Base-by-base conservation (phyloP, 192 early-diverging fungal species). In the Spinellus fusiger region DNA sequence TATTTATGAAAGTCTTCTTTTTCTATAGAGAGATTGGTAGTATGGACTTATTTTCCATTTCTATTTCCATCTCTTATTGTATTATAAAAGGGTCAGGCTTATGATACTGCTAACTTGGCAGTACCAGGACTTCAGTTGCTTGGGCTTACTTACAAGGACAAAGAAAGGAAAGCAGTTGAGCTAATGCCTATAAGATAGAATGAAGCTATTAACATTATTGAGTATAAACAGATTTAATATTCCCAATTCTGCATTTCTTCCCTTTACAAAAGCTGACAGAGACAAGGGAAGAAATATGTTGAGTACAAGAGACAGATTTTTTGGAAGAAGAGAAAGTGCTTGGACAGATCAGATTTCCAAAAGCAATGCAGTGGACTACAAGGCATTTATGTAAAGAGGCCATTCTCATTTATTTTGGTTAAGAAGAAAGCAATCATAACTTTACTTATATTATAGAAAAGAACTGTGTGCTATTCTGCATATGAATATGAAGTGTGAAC, bases 91-190 rank as follows among this genome's bases (percentile, higher is more conserved):
- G 26, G 28, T 0, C 55, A 66, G 13, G 50, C 38, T 20, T 53
- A 50, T 50, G 56, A 65, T 32, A 37, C 51, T 16, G 33, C 47
- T 6, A 61, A 65, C 49, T 55, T 71, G 52, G 47, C 63, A 1
- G 58, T 57, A 12, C 62, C 62, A 31, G 29, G 23, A 22, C 65
- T 71, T 8, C 37, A 50, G 25, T 47, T 64, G 10, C 26, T 71
- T 37, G 69, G 69, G 6, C 15, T 71, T 13, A 10, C 15, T 18
- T 61, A 33, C 5, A 37, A 40, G n/a, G 69, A 71, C 34, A 28
- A 54, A 16, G 23, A 56, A 61, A 35, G 20, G 66, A 61, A 60
- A 18, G 34, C 10, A 22, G 2, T 27, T 16, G 0, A 31, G 18
- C 13, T 40, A 20, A 52, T 31, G 31, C 6, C 4, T 52, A 26